Conservation (phyloP, 371 early-diverging fungal genomes). For the Mucor irregularis region DNA sequence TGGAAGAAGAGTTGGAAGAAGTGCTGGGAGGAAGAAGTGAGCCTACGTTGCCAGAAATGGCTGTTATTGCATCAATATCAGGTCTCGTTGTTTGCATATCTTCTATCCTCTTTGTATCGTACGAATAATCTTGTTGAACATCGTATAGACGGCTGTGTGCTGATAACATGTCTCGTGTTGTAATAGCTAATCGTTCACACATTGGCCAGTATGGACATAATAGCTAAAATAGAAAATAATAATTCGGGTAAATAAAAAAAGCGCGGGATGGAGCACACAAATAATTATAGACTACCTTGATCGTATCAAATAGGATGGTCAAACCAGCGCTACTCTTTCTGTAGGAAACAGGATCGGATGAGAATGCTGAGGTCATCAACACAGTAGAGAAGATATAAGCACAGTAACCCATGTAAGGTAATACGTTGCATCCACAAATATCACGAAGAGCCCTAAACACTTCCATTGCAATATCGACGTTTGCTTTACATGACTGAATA, state of each 20-base stretch:
- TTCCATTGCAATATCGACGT: conserved; percentile 36
- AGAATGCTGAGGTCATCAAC: conserved; percentile 47
- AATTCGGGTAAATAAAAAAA: background rate
- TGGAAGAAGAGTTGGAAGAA: background rate
- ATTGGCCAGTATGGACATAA: conserved; percentile 46
- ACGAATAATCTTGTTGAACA: conserved; percentile 6
- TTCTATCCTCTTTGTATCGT: background rate
- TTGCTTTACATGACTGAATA: conserved; percentile 30
- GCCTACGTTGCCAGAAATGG: background rate
- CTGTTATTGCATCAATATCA: background rate
- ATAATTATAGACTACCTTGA: conserved; percentile 15
- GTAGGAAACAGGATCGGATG: conserved; percentile 34
- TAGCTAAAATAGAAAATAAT: background rate
- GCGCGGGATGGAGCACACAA: no score
- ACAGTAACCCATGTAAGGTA: conserved; percentile 51
- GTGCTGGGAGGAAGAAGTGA: background rate
- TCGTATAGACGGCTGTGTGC: conserved; percentile 44
- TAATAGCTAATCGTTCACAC: conserved; percentile 39
- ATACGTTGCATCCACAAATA: conserved; percentile 36
- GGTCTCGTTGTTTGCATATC: background rate
- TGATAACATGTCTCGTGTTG: conserved; percentile 39
- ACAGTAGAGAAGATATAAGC: conserved; percentile 50
- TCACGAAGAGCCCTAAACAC: conserved; percentile 38
- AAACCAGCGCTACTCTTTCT: conserved; percentile 34
- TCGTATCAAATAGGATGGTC: conserved; percentile 26